Base-by-base conservation (phyloP, 108 stramenopile species). In the Cyclotella kingstonii region DNA sequence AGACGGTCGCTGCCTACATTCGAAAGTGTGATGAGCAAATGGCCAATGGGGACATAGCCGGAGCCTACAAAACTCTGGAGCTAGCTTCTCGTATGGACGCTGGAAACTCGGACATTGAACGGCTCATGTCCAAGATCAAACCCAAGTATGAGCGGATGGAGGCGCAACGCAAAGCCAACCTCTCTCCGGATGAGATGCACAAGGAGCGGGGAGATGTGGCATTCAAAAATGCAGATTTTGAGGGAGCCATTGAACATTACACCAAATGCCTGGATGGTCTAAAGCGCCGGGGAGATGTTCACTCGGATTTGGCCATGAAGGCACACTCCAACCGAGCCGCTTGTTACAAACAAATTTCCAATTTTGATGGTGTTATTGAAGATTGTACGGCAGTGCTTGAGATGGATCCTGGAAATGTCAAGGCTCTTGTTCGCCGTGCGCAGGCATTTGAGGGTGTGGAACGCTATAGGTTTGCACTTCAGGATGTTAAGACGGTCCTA, bases 301-400 rank as follows among this genome's bases (percentile, higher is more conserved):
- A 56, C 25, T 85, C 83, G 46, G 82, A 85, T 12, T 60, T 99
- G 49, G 95, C 95, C 35, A 61, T 99, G 80, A 99, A 99, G 80
- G 95, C 94, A 22, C 91, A 82, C 73, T 66, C 86, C 68, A 99
- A 99, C 63, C 95, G 98, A 50, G 93, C 97, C 14, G 98, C 98
- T 27, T 99, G 98, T 81, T 95, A 95, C 97, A 99, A 99, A 81
- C 98, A 99, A 84, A 94, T 99, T 58, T 91, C 89, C 64, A 96
- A 99, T 82, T 99, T 97, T 64, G 97, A 99, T 63, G 98, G 93
- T 14, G 88, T 88, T 21, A 97, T 99, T 51, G 76, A 77, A 19
- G 98, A 99, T 77, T 97, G 95, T 47, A 95, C 94, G 15, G 81
- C 90, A 6, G 98, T 99, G 10, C 78, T 99, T 36, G 98, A 99